These are phyloP conservation scores for Hypholoma sublateritium DNA, from an alignment of 768 basidiomycete genomes.

Conservation along the genomic window DNA sequence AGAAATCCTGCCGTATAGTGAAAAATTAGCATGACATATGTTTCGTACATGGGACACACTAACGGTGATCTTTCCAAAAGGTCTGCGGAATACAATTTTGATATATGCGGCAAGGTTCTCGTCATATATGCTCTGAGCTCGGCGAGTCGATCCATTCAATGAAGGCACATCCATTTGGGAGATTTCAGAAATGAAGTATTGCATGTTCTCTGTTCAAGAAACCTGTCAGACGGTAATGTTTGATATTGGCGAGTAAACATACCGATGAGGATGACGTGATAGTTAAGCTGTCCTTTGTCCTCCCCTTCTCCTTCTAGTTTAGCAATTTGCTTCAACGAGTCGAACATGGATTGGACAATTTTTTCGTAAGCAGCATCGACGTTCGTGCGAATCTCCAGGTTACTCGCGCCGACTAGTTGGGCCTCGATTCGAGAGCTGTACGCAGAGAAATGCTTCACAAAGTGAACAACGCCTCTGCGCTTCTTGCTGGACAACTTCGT, in stretches of 20 bases:
- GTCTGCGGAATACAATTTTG: slow-evolving; percentile 81
- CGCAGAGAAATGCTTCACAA: slow-evolving; percentile 89
- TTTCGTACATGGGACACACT: slow-evolving; percentile 19
- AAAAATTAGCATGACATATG: not conserved
- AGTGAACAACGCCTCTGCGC: slow-evolving; percentile 87
- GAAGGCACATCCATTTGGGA: slow-evolving; percentile 67
- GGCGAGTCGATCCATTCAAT: slow-evolving; percentile 59
- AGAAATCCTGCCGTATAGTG: slow-evolving; percentile 71
- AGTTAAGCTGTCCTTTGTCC: slow-evolving; percentile 96
- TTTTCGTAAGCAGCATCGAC: slow-evolving; percentile 87
- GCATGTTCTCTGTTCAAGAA: slow-evolving; percentile 82
- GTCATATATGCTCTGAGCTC: slow-evolving; percentile 83
- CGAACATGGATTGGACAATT: slow-evolving; percentile 90
- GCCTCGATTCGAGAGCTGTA: slow-evolving; percentile 83
- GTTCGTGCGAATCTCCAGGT: slow-evolving; percentile 69
- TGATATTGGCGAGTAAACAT: slow-evolving; percentile 25
- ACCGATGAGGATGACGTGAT: slow-evolving; percentile 95
- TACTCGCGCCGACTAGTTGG: slow-evolving; percentile 78
- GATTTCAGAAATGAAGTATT: slow-evolving; percentile 85
- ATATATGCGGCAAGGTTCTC: slow-evolving; percentile 88
- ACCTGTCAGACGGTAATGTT: not conserved
- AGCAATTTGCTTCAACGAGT: slow-evolving; percentile 91
- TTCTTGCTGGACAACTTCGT: slow-evolving; percentile 93
- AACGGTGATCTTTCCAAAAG: slow-evolving; percentile 86
- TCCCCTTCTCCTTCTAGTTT: slow-evolving; percentile 92